Evolutionary conservation across 2,329 filamentous ascomycete species (phyloP).

Genomic region (Colletotrichum endophyticum): DNA sequence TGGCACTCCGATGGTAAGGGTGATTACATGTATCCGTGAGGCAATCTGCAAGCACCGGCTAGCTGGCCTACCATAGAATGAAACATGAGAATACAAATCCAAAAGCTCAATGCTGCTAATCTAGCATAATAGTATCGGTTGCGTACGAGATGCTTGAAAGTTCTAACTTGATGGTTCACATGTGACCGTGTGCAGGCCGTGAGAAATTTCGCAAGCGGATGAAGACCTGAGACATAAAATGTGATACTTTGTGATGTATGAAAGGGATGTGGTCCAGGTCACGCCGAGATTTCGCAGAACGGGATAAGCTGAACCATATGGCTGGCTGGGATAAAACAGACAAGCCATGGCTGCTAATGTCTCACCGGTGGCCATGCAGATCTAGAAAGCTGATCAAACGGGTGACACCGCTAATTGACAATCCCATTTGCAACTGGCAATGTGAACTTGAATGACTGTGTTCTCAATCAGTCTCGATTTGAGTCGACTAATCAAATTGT

Average conservation of each 20-base stretch:
- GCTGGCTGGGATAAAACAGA: background rate
- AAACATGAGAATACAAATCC: background rate
- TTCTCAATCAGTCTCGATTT: no score
- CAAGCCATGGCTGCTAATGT: background rate
- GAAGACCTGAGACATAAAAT: background rate
- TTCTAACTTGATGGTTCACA: background rate
- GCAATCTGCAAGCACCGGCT: background rate
- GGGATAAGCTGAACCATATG: background rate
- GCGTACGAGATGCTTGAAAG: background rate
- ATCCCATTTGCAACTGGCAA: background rate
- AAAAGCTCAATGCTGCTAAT: background rate
- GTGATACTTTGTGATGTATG: background rate
- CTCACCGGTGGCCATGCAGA: background rate
- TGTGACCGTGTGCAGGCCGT: background rate
- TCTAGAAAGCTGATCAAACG: background rate
- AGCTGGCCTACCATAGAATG: no score
- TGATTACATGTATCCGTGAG: no score
- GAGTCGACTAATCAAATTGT: no score
- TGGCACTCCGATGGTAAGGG: background rate
- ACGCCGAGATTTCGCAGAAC: accelerated
- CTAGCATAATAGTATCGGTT: background rate
- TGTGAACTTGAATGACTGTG: background rate
- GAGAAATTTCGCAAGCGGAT: background rate
- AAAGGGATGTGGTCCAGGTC: background rate
- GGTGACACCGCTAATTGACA: no score